Evolutionary conservation across 495 filamentous ascomycete genomes (phyloP), one percentile per base, ranked within the genome.

Genomic region (Neurospora sp.): DNA sequence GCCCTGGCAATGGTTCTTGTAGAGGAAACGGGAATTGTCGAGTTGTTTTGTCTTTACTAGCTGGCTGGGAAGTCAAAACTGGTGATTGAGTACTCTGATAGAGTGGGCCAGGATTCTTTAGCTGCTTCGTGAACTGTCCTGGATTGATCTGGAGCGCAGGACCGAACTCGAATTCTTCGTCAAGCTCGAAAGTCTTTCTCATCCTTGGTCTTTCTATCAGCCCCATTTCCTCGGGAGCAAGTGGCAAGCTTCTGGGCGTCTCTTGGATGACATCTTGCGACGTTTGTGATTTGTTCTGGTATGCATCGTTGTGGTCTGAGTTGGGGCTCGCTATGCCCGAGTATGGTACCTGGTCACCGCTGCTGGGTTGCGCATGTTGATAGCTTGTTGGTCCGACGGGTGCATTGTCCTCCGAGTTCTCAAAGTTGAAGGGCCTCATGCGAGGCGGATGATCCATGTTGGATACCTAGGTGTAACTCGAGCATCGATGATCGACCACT

Each of bases 81-180:
- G 18, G 72, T 9, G 20, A 20, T 12, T 31, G 62, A 44, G 12
- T n/a, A 20, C 9, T 69, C 59, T 70, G 37, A n/a, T 14, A 69
- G 18, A 40, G 23, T 23, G n/a, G 39, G 12, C 35, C 41, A 18
- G 23, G 35, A 16, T 71, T 74, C 31, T 20, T 59, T 7, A 46
- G 16, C 9, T 31, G 72, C 9, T 62, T 72, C 6, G 74, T 75
- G 59, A 75, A 75, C 18, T 70, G 62, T 18, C 37, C 74, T 16
- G 74, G 74, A 37, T 62, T 69, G 1, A 75, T 37, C 38, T 70
- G 59, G 5, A 72, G 37, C 1, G 74, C 20, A 59, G 74, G 74
- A 54, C 74, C 74, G 7, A 39, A 75, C 20, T 62, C 20, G 66
- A 59, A 75, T 12, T 69, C 71, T 46, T 70, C 41, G 0, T 69